A percentile compares a stretch with the other conserved stretches of the same genome.
phyloP scores from a whole-genome alignment of 495 filamentous ascomycete genomes.

The Mytilinidion resinicola region DNA sequence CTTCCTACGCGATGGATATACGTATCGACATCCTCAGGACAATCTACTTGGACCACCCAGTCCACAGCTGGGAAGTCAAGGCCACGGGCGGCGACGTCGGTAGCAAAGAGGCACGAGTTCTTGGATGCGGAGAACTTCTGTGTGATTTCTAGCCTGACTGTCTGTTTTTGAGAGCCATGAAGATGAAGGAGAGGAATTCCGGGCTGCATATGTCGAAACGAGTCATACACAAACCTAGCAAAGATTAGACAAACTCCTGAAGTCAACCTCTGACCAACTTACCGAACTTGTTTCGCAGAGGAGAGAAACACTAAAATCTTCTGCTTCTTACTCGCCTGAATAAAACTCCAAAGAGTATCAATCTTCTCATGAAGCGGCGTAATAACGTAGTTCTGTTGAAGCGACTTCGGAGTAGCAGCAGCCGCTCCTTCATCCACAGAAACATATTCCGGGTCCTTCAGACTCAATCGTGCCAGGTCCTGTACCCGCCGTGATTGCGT shows the following conservation, averaged over 20 bases:
- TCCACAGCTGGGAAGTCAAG: conserved; percentile 95
- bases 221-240: conserved; percentile 76
- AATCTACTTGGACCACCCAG: conserved; percentile 94
- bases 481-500: conserved; percentile 93
- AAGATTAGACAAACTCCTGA: no score
- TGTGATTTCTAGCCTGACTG: conserved; percentile 78
- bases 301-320: conserved; percentile 95
- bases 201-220: conserved; percentile 86
- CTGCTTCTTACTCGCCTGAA: conserved; percentile 76
- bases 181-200: conserved; percentile 93
- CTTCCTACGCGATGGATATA: conserved; percentile 96
- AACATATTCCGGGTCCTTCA: conserved; percentile 90
- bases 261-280: no score
- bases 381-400: conserved; percentile 88
- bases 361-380: conserved; percentile 81
- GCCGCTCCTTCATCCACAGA: conserved; percentile 80
- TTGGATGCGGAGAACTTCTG: conserved; percentile 70
- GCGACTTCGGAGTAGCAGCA: conserved; percentile 71
- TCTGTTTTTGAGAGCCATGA: conserved; percentile 90
- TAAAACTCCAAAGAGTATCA: conserved; percentile 85
- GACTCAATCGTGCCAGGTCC: conserved; percentile 79
- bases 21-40: conserved; percentile 91
- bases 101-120: conserved; percentile 83
- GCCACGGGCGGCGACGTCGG: conserved; percentile 87
- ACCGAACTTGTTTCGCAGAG: conserved; percentile 82